phyloP scores from a whole-genome alignment of 2,329 filamentous ascomycete genomes.

The Fusarium pseudocircinatum region DNA sequence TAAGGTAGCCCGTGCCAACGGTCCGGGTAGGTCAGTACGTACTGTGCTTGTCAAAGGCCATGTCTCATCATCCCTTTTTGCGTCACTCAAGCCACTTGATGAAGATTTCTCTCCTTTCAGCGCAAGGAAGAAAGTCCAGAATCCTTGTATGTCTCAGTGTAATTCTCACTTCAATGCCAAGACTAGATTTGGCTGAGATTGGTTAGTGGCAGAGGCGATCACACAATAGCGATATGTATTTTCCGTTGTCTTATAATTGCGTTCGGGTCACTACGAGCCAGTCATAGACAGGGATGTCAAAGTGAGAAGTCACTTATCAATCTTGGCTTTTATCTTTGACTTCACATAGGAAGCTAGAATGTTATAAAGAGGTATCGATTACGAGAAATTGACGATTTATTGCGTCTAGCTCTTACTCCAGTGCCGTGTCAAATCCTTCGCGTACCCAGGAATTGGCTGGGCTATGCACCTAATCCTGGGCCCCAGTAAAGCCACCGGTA shows the following conservation, averaged over 20 bases:
- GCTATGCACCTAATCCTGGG: not conserved
- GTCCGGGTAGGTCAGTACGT: not conserved
- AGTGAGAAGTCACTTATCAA: not conserved
- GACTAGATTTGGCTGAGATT: not conserved
- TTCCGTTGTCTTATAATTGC: conserved; percentile 5
- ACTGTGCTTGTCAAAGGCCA: not conserved
- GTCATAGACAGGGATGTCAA: not conserved
- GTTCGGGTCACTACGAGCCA: not conserved
- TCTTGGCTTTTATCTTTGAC: not conserved
- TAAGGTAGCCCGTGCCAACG: not conserved
- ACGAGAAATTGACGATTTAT: not conserved
- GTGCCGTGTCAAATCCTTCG: not conserved
- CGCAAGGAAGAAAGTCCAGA: conserved; percentile 8
- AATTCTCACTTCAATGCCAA: not conserved
- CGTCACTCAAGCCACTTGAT: conserved; percentile 9
- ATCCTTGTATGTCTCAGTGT: conserved; percentile 16
- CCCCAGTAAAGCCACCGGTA: conserved; percentile 2
- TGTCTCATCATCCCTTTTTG: conserved; percentile 1
- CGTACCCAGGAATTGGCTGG: not conserved
- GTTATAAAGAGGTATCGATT: conserved; percentile 8
- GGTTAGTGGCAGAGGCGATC: not conserved
- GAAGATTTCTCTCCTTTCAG: conserved; percentile 5
- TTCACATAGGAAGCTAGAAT: not conserved
- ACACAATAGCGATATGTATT: conserved; percentile 7
- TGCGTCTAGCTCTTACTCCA: not conserved